Conservation (phyloP, 1,139 yeast species). For the Lodderomyces jiufengensis region DNA sequence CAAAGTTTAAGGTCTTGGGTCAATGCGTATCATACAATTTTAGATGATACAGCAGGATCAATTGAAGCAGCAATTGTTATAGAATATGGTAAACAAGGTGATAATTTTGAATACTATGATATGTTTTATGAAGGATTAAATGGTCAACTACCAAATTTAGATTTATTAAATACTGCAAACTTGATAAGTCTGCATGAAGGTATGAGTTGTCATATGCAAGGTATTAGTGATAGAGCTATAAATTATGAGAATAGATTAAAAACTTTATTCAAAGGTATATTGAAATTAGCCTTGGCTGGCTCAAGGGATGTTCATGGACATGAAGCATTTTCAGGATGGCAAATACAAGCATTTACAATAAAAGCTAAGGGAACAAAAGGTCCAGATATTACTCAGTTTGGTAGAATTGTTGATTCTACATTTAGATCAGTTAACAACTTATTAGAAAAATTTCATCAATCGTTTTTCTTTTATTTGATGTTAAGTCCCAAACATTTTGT, state of each 20-base stretch:
- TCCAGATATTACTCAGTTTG: constrained; percentile 84
- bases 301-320: constrained; percentile 58
- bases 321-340: constrained; percentile 95
- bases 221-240: constrained; percentile 44
- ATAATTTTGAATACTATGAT: constrained; percentile 72
- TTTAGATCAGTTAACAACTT: constrained; percentile 89
- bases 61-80: constrained; percentile 88
- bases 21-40: constrained; percentile 82
- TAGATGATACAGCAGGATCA: constrained; percentile 91
- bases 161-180: constrained; percentile 77
- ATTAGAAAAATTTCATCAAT: constrained; percentile 93
- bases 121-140: constrained; percentile 83
- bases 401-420: constrained; percentile 82
- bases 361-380: constrained; percentile 60
- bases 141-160: constrained; percentile 94
- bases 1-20: constrained; percentile 83
- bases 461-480: constrained; percentile 88
- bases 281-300: constrained; percentile 70
- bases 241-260: constrained; percentile 55
- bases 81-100: constrained; percentile 67
- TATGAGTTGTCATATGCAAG: constrained; percentile 65
- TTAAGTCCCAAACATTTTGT: constrained; percentile 78
- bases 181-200: constrained; percentile 72
- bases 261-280: constrained; percentile 62
- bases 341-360: constrained; percentile 84